These are phyloP conservation scores for Chlorella sp. DNA, from an alignment of 139 green algal species.

Conservation along the genomic window DNA sequence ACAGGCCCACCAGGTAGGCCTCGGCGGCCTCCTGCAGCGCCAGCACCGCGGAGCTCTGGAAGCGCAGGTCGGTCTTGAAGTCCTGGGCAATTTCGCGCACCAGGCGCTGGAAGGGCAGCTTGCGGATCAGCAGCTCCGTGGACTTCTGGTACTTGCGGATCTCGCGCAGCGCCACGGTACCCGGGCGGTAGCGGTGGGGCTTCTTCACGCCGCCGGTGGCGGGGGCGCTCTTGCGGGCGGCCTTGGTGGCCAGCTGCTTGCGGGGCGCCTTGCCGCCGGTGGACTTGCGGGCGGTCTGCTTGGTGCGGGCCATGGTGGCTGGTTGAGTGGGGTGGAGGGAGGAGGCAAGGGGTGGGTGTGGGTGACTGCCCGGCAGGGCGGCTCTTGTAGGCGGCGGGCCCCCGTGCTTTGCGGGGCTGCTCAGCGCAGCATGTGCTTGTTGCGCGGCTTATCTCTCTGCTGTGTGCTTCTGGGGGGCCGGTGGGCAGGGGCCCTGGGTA, in stretches of 20 bases:
- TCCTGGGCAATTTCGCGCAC: conserved; percentile 95
- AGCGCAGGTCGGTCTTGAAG: conserved; percentile 99
- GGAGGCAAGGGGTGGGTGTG: too few relatives aligned
- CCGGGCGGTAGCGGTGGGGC: conserved; percentile 87
- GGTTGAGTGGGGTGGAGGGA: too few relatives aligned
- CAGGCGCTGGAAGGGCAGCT: conserved; percentile 96
- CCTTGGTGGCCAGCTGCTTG: conserved; percentile 88
- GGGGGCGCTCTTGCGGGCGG: conserved; percentile 89
- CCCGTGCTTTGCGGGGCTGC: too few relatives aligned
- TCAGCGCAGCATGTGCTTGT: too few relatives aligned
- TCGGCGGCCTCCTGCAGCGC: conserved; percentile 97
- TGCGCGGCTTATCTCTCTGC: too few relatives aligned
- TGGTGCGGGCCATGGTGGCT: conserved; percentile 82
- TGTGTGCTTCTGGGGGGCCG: too few relatives aligned
- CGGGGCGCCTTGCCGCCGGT: conserved; percentile 86
- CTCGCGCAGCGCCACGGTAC: conserved; percentile 90
- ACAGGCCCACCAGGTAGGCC: conserved; percentile 98
- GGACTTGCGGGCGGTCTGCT: conserved; percentile 88
- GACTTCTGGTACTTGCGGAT: conserved; percentile 96
- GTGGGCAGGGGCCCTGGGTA: too few relatives aligned
- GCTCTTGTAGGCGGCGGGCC: too few relatives aligned
- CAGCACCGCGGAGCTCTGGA: conserved; percentile 90
- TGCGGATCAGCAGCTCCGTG: conserved; percentile 95
- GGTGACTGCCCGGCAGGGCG: too few relatives aligned
- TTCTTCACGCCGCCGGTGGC: conserved; percentile 90